These are phyloP conservation scores for Moesziomyces antarcticus DNA, from an alignment of 1,284 basidiomycete genomes.

Conservation along the genomic window DNA sequence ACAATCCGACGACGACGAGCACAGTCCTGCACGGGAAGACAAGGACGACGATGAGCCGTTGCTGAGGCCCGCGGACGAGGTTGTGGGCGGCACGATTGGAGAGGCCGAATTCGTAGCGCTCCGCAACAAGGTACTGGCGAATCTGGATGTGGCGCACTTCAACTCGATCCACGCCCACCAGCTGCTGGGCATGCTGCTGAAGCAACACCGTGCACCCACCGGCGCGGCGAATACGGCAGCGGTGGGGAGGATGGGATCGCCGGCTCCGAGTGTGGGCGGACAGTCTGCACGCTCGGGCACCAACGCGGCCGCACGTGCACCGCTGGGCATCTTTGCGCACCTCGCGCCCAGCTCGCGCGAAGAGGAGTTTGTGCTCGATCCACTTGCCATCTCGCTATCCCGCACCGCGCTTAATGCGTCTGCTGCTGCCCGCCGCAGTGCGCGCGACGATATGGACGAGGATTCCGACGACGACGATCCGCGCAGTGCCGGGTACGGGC, in stretches of 20 bases:
- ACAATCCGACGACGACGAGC: constrained; percentile 6
- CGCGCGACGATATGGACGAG: background rate
- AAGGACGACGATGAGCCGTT: constrained; percentile 3
- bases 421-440: constrained; percentile 7
- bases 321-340: constrained; percentile 33
- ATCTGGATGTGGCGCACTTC: constrained; percentile 53
- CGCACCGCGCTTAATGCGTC: constrained; percentile 14
- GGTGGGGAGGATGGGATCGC: constrained; percentile 22
- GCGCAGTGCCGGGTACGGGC: constrained; percentile 11
- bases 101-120: constrained; percentile 54
- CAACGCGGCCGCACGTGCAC: constrained; percentile 1
- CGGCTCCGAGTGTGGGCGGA: constrained; percentile 24
- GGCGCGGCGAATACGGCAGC: background rate
- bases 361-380: constrained; percentile 47
- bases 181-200: constrained; percentile 54
- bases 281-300: constrained; percentile 21
- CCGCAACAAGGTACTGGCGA: constrained; percentile 43
- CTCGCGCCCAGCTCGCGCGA: constrained; percentile 14
- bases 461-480: constrained; percentile 23
- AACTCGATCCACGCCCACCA: constrained; percentile 59
- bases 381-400: constrained; percentile 35
- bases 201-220: constrained; percentile 23
- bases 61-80: constrained; percentile 6
- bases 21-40: background rate
- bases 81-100: constrained; percentile 41